phyloP scores from a whole-genome alignment of 1,284 basidiomycete genomes.

The Pterulicium gracile region DNA sequence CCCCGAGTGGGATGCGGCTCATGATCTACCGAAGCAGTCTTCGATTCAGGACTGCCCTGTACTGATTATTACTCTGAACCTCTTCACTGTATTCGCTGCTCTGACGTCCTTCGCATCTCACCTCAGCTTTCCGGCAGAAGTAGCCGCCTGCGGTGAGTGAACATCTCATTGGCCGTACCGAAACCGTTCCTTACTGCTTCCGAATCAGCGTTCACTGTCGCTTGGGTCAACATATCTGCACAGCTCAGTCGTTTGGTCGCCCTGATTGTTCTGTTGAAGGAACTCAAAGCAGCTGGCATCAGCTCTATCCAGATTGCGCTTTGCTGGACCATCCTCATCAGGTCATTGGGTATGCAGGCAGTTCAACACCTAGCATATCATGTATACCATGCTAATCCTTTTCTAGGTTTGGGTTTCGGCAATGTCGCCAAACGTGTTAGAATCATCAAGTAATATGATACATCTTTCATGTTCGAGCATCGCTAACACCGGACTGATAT shows the following conservation, averaged over 20 bases:
- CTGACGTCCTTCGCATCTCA: conserved; percentile 32
- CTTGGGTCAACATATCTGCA: conserved; percentile 35
- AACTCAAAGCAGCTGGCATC: conserved; percentile 24
- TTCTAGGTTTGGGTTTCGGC: conserved; percentile 30
- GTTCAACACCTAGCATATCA: conserved; percentile 2
- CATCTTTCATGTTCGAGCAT: conserved; percentile 2
- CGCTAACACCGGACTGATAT: conserved; percentile 4
- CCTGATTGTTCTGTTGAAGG: conserved; percentile 29
- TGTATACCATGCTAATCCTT: conserved; percentile 3
- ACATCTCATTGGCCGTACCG: neutral
- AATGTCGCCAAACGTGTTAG: conserved; percentile 32
- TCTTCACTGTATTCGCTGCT: conserved; percentile 33
- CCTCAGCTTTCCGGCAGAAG: conserved; percentile 21
- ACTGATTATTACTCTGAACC: conserved; percentile 29
- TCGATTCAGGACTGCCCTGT: neutral
- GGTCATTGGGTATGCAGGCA: conserved; percentile 27
- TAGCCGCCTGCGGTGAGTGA: conserved; percentile 31
- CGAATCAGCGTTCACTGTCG: conserved; percentile 34
- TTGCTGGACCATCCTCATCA: conserved; percentile 23
- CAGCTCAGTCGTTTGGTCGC: conserved; percentile 33
- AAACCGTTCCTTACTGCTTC: conserved; percentile 5
- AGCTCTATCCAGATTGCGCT: conserved; percentile 23
- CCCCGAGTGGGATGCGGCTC: too few relatives aligned
- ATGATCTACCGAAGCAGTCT: neutral
- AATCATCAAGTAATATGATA: conserved; percentile 16